Conservation (phyloP, 2,329 filamentous ascomycete genomes). For the Magnaporthiopsis incrustans region DNA sequence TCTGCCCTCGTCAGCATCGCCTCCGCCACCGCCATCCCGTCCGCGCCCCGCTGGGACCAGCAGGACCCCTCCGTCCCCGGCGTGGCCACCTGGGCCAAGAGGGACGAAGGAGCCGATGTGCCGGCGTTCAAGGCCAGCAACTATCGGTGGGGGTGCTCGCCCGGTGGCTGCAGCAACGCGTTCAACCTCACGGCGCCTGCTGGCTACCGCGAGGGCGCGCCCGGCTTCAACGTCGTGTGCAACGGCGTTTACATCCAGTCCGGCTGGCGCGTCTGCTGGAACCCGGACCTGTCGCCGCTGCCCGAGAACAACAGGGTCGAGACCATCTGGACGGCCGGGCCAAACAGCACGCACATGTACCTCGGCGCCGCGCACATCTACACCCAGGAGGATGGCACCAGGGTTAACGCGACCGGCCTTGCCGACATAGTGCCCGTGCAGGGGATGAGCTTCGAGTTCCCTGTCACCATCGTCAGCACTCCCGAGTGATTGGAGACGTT, state of each 20-base stretch:
- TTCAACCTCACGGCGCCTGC: slow-evolving; percentile 18
- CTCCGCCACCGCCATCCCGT: neutral
- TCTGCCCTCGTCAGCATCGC: neutral
- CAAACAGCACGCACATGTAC: slow-evolving; percentile 13
- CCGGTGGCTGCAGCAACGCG: slow-evolving; percentile 17
- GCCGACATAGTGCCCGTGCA: neutral
- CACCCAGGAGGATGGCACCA: neutral
- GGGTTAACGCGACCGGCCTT: neutral
- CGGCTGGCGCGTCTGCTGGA: slow-evolving; percentile 16
- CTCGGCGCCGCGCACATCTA: slow-evolving; percentile 17
- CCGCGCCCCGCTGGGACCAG: neutral
- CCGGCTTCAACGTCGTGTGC: slow-evolving; percentile 20
- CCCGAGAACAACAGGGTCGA: slow-evolving; percentile 12
- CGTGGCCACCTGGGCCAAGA: neutral
- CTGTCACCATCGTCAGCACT: neutral
- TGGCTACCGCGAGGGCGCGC: slow-evolving; percentile 16
- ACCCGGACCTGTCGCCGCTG: slow-evolving; percentile 8
- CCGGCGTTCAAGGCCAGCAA: slow-evolving; percentile 2
- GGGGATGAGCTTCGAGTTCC: slow-evolving; percentile 2
- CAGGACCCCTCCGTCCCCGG: neutral
- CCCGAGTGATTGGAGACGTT: neutral
- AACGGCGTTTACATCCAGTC: slow-evolving; percentile 17
- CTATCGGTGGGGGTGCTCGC: slow-evolving; percentile 15
- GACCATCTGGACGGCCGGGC: slow-evolving; percentile 15
- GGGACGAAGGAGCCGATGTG: neutral